Percentiles rank a stretch among this genome's conserved stretches.
Conservation (phyloP, 2,329 filamentous ascomycete species). For the Harringtonia lauricola region DNA sequence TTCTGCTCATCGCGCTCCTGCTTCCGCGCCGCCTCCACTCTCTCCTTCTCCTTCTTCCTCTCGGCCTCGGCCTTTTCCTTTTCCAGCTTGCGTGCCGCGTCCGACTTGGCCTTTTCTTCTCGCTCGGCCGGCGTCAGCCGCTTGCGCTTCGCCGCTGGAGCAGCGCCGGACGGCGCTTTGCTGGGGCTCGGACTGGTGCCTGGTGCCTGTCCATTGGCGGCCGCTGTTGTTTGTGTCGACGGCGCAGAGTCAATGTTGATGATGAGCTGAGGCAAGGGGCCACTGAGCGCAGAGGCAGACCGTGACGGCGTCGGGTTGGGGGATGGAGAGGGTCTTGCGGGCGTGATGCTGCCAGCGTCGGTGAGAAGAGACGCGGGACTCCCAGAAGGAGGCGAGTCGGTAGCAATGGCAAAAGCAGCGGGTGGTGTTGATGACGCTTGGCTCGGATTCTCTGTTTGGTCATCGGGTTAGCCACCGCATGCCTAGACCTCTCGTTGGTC, state of each 20-base stretch:
- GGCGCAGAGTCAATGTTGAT: constrained; percentile 7
- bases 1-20: constrained; percentile 19
- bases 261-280: constrained; percentile 8
- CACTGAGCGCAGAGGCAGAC: constrained; percentile 9
- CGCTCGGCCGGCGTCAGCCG: constrained; percentile 30
- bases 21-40: constrained; percentile 19
- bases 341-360: constrained; percentile 30
- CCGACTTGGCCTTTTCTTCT: constrained; percentile 25
- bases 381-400: constrained; percentile 11
- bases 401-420: neutral
- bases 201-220: no score
- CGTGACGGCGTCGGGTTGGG: constrained; percentile 19
- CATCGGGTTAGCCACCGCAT: neutral
- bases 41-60: constrained; percentile 19
- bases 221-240: no score
- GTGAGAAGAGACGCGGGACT: constrained; percentile 24
- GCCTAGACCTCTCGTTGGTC: neutral
- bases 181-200: no score
- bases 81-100: constrained; percentile 24
- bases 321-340: constrained; percentile 24
- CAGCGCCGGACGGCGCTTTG: constrained; percentile 5
- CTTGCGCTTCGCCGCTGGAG: constrained; percentile 32
- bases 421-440: constrained; percentile 8
- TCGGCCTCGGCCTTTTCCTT: constrained; percentile 18
- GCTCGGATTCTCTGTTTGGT: neutral